Conservation (phyloP, 148 eudicot species). For the Dysphania ambrosioides region DNA sequence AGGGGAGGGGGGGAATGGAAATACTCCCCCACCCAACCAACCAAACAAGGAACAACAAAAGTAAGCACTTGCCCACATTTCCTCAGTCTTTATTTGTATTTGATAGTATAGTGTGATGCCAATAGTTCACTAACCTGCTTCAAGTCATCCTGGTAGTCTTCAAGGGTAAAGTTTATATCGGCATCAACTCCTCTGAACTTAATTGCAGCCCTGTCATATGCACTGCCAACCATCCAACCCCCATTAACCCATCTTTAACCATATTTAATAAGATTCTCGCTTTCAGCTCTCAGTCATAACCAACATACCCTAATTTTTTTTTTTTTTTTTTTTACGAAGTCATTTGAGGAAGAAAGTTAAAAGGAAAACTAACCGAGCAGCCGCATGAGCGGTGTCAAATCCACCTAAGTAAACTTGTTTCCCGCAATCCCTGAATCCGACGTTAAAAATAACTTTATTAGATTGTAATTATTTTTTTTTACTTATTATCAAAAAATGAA, state of each 20-base stretch:
- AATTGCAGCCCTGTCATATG: slow-evolving; percentile 98
- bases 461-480: neutral
- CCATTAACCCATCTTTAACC: neutral
- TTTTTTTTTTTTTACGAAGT: neutral
- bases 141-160: slow-evolving; percentile 84
- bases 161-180: slow-evolving; percentile 83
- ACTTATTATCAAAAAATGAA: too few relatives aligned
- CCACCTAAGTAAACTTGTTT: slow-evolving; percentile 97
- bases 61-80: neutral
- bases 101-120: neutral
- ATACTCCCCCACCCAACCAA: slow-evolving; percentile 28
- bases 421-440: slow-evolving; percentile 89
- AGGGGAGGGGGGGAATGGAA: neutral
- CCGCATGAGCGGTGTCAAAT: slow-evolving; percentile 98
- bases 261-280: neutral
- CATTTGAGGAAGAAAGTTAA: neutral
- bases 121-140: slow-evolving; percentile 52
- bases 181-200: slow-evolving; percentile 93
- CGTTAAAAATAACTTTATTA: slow-evolving; percentile 6
- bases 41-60: slow-evolving; percentile 4
- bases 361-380: slow-evolving; percentile 66
- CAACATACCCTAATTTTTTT: neutral
- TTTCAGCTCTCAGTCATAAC: neutral
- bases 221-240: slow-evolving; percentile 46
- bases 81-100: neutral